These are phyloP conservation scores for Stephania japonica DNA, from an alignment of 164 flowering plant species.

Conservation along the genomic window DNA sequence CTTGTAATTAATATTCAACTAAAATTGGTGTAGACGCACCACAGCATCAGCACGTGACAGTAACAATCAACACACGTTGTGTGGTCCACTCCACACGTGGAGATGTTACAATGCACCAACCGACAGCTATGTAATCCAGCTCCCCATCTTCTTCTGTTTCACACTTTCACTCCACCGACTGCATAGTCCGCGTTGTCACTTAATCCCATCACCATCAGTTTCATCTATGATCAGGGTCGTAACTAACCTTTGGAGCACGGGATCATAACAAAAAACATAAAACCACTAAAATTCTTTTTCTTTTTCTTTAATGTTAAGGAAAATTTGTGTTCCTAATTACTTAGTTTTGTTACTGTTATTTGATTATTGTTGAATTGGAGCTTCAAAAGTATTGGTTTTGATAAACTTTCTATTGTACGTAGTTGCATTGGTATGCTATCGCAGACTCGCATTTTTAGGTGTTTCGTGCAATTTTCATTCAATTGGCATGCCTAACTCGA, in stretches of 20 bases:
- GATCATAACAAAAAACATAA: background rate
- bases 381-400: too few species aligned
- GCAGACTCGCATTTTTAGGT: too few species aligned
- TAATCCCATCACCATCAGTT: background rate
- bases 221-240: background rate
- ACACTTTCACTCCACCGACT: background rate
- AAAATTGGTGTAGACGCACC: background rate
- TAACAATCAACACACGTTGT: background rate
- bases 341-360: too few species aligned
- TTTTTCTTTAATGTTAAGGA: too few species aligned
- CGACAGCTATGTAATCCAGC: background rate
- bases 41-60: background rate
- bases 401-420: too few species aligned
- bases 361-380: too few species aligned
- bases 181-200: background rate
- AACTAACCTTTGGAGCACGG: background rate
- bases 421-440: too few species aligned
- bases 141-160: background rate
- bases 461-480: too few species aligned
- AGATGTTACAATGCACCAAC: background rate
- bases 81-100: background rate
- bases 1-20: background rate
- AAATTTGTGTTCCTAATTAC: too few species aligned
- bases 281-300: too few species aligned
- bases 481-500: too few species aligned